A percentile compares a stretch with the other conserved stretches of the same genome.
Conservation (phyloP, 1,284 basidiomycete genomes). For the Ceratobasidium sp. region DNA sequence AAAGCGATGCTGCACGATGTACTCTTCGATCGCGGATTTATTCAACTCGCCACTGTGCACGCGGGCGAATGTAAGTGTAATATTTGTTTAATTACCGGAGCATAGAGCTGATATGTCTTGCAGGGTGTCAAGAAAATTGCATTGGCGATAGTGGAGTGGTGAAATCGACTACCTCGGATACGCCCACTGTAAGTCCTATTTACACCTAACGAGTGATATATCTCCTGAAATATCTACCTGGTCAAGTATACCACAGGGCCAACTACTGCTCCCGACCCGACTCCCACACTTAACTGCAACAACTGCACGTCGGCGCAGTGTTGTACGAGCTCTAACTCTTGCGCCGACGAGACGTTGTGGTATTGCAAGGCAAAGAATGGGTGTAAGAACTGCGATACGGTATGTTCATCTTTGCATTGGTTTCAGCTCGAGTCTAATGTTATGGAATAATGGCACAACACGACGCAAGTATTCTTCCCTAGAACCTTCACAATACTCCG, state of each 20-base stretch:
- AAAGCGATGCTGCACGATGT: slow-evolving; percentile 20
- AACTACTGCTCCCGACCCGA: background rate
- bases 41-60: slow-evolving; percentile 4
- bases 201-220: background rate
- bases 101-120: no score
- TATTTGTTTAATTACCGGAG: no score
- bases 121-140: slow-evolving; percentile 18
- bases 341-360: background rate
- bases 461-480: background rate
- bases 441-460: background rate
- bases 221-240: background rate
- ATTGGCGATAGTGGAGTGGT: slow-evolving; percentile 22
- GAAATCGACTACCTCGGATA: slow-evolving; percentile 8
- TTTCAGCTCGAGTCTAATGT: no score
- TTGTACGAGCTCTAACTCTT: background rate
- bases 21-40: slow-evolving; percentile 5
- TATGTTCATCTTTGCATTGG: no score
- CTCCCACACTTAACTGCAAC: background rate
- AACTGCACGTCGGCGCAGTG: slow-evolving; percentile 20
- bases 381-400: slow-evolving; percentile 7
- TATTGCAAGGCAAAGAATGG: slow-evolving; percentile 13
- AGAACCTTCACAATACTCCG: background rate
- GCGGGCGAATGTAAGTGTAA: slow-evolving; percentile 1
- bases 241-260: background rate
- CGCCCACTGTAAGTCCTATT: background rate